Base-by-base conservation (phyloP, 73 alveolate genomes). In the Paramecium biaurelia region DNA sequence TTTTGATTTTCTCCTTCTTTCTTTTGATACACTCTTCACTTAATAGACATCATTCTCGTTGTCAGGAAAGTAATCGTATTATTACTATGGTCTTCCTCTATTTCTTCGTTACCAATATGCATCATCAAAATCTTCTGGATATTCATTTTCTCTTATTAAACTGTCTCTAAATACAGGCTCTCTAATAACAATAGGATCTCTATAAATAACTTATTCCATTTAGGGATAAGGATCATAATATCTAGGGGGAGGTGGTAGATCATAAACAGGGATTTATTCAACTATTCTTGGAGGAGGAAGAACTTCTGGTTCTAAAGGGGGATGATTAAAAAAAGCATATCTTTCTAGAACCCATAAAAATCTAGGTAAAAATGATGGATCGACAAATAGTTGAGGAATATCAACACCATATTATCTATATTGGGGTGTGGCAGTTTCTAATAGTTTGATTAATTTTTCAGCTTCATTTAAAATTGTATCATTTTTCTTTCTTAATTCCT, bases 331-430 rank as follows among this genome's bases (percentile, higher is more conserved):
- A 23, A n/a, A 79, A 0, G 90, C 90, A 79, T 79, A 79, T 41
- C 74, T 38, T 43, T 79, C 90, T 20, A 79, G n/a, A 79, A 79
- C 90, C 70, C 74, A 47, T 34, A 79, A 79, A 23, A 79, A 79
- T 43, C 56, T 24, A 42, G 90, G 90, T 42, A 79, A 18, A 45
- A 43, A 79, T 9, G 42, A 21, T 41, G 90, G 90, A 79, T 79
- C 90, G 7, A 79, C 90, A 79, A 42, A 42, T 24, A 79, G 47
- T 79, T 79, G 18, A 20, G 90, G 90, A 10, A 79, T 79, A 79
- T 79, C 90, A 18, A 79, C 72, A 12, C 90, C 90, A 20, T 43
- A 79, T 47, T 41, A 79, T 45, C 72, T 79, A 47, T 23, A 38
- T 41, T 79, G 7, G 0, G 90, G 90, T 45, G 45, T 79, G 1